Base-by-base conservation (phyloP, 192 early-diverging fungal species). In the Pecoramyces ruminantium region DNA sequence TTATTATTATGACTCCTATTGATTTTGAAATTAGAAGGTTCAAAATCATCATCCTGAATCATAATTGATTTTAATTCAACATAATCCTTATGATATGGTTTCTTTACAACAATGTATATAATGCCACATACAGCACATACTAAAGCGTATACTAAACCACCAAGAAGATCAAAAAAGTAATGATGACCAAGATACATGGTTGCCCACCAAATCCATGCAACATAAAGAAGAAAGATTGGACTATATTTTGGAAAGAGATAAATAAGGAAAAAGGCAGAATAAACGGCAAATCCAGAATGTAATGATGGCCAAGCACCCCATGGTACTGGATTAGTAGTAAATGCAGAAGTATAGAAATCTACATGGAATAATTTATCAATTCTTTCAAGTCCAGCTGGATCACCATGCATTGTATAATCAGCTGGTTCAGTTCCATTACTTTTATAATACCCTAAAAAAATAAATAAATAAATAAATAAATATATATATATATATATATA, bases 171-270 rank as follows among this genome's bases (percentile, higher is more conserved):
- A 67, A 91, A 87, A 81, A 93, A 88, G 82, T 93, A 93, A 81
- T 93, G 92, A 81, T 93, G 93, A 1, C 89, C 88, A 13, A 93
- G 83, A 82, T 93, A 93, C 89, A 93, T 93, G 81, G 92, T 93
- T 0, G 91, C 89, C 92, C 90, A 92, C 93, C 93, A 93, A 82
- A 93, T 90, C 92, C 92, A 92, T 79, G 89, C 85, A 16, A 90
- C 87, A 84, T 93, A 93, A 28, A 82, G 79, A 80, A 84, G 81
- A 6, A 67, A 67, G 0, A 67, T 21, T 11, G 25, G 25, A 67
- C 21, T 0, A 67, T 25, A 9, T n/a, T 67, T 67, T 67, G 51
- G 51, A 11, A 21, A 67, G 38, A 88, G 78, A 38, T 83, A 86
- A 38, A 86, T 82, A 29, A 91, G 78, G 83, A 93, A 93, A 34